Evolutionary conservation across 2,329 filamentous ascomycete species (phyloP), one percentile per base, ranked within the genome.

Genomic region (Xylaria sp.): DNA sequence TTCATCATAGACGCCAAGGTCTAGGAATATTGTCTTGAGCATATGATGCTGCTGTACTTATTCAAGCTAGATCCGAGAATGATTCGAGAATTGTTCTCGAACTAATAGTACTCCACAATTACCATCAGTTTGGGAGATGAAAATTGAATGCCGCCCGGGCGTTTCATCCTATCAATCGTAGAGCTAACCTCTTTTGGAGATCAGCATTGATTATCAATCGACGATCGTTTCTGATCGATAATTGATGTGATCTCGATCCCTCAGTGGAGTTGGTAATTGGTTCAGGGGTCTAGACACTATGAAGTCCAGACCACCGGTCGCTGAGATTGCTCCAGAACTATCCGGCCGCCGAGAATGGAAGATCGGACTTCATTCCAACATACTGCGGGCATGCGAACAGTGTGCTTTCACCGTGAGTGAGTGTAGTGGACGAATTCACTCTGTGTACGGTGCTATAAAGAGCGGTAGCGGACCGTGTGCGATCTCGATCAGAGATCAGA

Each of bases 91-190:
- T 23, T 43, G 63, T 67, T 69, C 67, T 66, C 60, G 62, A 68
- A 68, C 55, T 48, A 9, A 53, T 10, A n/a, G 1, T 25, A 50
- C 67, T n/a, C 67, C 67, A 63, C 63, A 63, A 58, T 66, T 66
- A 63, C 67, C 67, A 57, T 41, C 34, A 34, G 39, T 32, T 50
- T 55, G 67, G 67, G 56, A 68, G 23, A 36, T 48, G 52, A 34
- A 45, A 45, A 57, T 43, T 41, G 57, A 60, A 23, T 45, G 52
- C 41, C 50, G 41, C 20, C 59, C 52, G 43, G 39, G 59, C 53
- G 60, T 69, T 67, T 67, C 67, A 69, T 67, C 67, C 56, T 63
- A n/a, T 2, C 15, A 20, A 45, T 12, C 57, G 41, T 50, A 48
- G 57, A 50, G 39, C 56, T 41, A 41, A 30, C 20, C 57, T 50